Conservation (phyloP, 1,284 basidiomycete genomes). For the Sanghuangporus weigelae region DNA sequence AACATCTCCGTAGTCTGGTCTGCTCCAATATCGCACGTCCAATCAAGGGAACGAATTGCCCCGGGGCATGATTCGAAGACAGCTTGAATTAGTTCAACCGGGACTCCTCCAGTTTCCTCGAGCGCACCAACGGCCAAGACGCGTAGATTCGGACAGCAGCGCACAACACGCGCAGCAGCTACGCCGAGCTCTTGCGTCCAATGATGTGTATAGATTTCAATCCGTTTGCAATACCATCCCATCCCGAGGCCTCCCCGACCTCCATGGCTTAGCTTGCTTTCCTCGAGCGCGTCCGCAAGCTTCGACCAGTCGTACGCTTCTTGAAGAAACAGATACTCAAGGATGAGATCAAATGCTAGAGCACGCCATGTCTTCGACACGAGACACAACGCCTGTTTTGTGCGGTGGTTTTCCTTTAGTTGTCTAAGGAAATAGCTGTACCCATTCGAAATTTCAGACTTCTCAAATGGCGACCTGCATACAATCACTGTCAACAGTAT, state of each 20-base stretch:
- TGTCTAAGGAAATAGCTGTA: conserved; percentile 9
- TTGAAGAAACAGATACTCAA: conserved; percentile 16
- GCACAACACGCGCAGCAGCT: conserved; percentile 15
- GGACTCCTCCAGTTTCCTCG: conserved; percentile 9
- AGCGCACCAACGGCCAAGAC: conserved; percentile 9
- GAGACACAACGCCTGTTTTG: conserved; percentile 12
- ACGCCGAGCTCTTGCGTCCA: conserved; percentile 8
- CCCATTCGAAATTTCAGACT: conserved; percentile 12
- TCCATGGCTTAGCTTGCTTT: background rate
- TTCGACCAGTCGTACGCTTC: conserved; percentile 9
- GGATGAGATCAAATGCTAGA: conserved; percentile 14
- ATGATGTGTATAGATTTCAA: conserved; percentile 8
- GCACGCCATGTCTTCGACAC: conserved; percentile 10
- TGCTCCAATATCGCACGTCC: conserved; percentile 10
- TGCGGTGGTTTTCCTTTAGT: conserved; percentile 8
- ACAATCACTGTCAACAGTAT: background rate
- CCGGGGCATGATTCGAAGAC: conserved; percentile 13
- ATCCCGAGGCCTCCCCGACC: conserved; percentile 6
- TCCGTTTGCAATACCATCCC: conserved; percentile 12
- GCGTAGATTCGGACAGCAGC: conserved; percentile 16
- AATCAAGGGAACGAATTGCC: conserved; percentile 9
- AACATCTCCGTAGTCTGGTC: conserved; percentile 6
- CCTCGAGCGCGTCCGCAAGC: conserved; percentile 13
- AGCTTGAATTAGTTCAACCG: conserved; percentile 8
- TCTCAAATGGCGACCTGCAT: conserved; percentile 16